Percentiles rank a stretch among this genome's conserved stretches.
Evolutionary conservation across 805 yeast species (phyloP).

Genomic region (Candida sphagnicola): DNA sequence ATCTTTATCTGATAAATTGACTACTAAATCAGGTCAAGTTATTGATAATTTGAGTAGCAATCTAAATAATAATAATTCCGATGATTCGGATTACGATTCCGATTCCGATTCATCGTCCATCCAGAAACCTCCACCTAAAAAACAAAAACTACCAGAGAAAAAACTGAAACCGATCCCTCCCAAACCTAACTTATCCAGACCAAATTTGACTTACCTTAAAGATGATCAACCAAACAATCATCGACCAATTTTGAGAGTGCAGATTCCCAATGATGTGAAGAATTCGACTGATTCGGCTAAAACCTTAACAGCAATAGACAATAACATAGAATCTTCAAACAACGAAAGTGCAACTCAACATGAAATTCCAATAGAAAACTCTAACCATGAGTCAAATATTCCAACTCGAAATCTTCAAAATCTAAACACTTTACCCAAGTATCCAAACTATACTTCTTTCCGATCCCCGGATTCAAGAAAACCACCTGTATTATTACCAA

Average conservation of each 20-base stretch:
- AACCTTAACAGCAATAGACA: constrained; percentile 43
- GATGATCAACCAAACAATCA: constrained; percentile 15
- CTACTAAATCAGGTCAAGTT: constrained; percentile 8
- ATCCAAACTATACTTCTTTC: constrained; percentile 19
- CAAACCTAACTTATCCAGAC: background rate
- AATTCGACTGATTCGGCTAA: constrained; percentile 35
- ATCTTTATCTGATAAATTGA: constrained; percentile 16
- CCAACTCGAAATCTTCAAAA: background rate
- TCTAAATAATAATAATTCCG: constrained; percentile 5
- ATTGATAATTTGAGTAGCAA: constrained; percentile 1
- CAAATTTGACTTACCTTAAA: background rate
- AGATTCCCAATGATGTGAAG: constrained; percentile 53
- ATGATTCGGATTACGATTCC: constrained; percentile 23
- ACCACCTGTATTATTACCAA: constrained; percentile 30
- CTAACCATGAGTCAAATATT: constrained; percentile 3
- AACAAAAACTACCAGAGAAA: background rate
- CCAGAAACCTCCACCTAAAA: background rate
- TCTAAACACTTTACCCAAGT: constrained; percentile 14
- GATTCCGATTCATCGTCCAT: constrained; percentile 21
- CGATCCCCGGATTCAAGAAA: constrained; percentile 27
- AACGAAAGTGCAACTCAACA: constrained; percentile 6
- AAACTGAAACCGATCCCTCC: constrained; percentile 6
- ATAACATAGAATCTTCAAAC: background rate
- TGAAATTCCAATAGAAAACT: background rate
- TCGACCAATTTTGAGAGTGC: constrained; percentile 61